These are phyloP conservation scores for Collybia nuda DNA, from an alignment of 768 basidiomycete genomes.

Conservation along the genomic window DNA sequence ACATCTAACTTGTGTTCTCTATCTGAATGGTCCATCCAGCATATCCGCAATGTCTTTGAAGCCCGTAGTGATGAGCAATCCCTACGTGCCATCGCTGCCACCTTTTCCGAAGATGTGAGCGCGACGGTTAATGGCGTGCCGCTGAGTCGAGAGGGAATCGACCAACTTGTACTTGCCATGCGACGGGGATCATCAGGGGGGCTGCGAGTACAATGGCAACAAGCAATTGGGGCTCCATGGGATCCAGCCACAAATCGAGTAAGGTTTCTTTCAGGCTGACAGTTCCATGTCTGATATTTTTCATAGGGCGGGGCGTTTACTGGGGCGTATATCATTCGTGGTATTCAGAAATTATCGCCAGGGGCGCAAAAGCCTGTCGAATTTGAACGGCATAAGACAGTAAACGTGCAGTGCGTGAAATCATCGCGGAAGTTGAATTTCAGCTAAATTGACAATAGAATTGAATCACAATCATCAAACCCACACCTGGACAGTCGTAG, in stretches of 20 bases:
- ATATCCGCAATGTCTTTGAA: conserved; percentile 52
- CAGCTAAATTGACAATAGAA: conserved; percentile 22
- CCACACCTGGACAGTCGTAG: conserved; percentile 40
- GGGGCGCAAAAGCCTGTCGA: conserved; percentile 30
- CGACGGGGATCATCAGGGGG: conserved; percentile 35
- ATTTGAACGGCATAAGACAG: conserved; percentile 50
- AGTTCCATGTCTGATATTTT: conserved; percentile 3
- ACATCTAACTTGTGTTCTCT: conserved; percentile 34
- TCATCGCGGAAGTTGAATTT: background rate
- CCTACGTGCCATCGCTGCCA: conserved; percentile 39
- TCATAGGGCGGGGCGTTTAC: conserved; percentile 47
- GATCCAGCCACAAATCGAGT: conserved; percentile 42
- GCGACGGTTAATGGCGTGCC: conserved; percentile 45
- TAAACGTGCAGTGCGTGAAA: conserved; percentile 45
- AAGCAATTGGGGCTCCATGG: conserved; percentile 41
- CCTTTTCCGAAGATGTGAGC: conserved; percentile 41
- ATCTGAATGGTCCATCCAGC: conserved; percentile 48
- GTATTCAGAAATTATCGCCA: conserved; percentile 39
- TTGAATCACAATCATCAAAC: conserved; percentile 39
- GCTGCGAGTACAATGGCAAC: conserved; percentile 48
- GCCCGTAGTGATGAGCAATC: conserved; percentile 42
- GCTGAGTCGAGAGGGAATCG: conserved; percentile 38
- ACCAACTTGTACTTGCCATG: conserved; percentile 40
- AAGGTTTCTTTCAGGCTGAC: conserved; percentile 16
- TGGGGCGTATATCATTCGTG: conserved; percentile 50